A percentile compares a stretch with the other conserved stretches of the same genome.
These are phyloP conservation scores for Oryza punctata DNA, from an alignment of 176 grass and related monocot genomes.

Conservation along the genomic window DNA sequence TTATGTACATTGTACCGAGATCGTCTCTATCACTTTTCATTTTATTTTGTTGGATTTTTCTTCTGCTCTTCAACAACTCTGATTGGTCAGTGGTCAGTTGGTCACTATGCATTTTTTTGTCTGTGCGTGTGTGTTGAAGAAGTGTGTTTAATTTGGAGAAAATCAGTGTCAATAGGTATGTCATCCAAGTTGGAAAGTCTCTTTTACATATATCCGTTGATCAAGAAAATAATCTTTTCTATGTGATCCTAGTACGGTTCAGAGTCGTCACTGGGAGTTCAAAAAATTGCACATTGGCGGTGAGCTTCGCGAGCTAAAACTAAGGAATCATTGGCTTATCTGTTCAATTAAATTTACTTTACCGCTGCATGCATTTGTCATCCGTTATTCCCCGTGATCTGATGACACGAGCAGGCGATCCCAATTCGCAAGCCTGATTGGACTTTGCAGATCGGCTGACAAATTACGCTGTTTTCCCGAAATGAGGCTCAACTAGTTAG, in stretches of 20 bases:
- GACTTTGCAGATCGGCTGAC: neutral
- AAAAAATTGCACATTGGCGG: neutral
- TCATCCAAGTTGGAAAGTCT: conserved; percentile 25
- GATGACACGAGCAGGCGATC: neutral
- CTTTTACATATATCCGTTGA: neutral
- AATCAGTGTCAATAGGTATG: neutral
- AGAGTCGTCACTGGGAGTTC: neutral
- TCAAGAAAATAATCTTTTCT: neutral
- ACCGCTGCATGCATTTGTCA: neutral
- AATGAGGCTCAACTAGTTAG: too few species aligned
- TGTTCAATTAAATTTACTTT: neutral
- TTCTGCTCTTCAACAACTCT: neutral
- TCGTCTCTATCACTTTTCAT: neutral
- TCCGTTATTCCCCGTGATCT: neutral
- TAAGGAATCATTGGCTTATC: neutral
- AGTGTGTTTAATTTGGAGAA: neutral
- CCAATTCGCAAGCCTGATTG: neutral
- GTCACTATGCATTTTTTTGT: neutral
- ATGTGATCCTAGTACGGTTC: neutral
- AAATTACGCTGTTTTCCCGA: neutral
- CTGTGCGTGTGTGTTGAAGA: neutral
- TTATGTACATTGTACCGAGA: neutral
- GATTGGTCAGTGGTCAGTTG: neutral
- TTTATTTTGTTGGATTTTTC: neutral
- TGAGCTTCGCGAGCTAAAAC: neutral